Evolutionary conservation across 2,329 filamentous ascomycete species (phyloP).

Genomic region (Fusarium sp.): DNA sequence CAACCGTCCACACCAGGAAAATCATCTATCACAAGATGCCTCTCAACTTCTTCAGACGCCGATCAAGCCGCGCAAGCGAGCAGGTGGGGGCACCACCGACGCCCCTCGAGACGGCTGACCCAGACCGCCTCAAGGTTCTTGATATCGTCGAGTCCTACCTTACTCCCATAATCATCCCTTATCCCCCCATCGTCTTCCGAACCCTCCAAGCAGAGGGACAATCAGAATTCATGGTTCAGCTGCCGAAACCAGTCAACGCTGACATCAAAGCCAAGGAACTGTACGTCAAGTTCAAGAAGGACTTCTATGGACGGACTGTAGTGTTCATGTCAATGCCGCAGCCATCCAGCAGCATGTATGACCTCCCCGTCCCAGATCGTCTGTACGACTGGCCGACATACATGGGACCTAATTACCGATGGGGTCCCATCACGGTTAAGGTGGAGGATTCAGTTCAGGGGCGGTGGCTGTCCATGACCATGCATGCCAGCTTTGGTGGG

Average conservation of each 20-base stretch:
- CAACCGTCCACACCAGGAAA: background rate
- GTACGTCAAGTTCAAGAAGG: background rate
- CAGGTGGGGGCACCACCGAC: background rate
- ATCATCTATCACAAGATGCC: background rate
- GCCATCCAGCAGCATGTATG: background rate
- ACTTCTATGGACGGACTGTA: background rate
- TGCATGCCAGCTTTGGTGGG: background rate
- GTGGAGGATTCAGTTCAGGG: slow-evolving; percentile 11
- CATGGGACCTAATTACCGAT: background rate
- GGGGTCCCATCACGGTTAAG: background rate
- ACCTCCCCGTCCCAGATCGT: background rate
- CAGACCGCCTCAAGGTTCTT: background rate
- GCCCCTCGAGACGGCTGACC: background rate
- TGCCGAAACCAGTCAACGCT: background rate
- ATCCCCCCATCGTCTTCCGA: background rate
- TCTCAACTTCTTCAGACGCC: background rate
- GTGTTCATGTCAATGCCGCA: background rate
- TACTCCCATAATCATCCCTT: background rate
- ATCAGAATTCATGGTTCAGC: background rate
- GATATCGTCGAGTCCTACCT: background rate
- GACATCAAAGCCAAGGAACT: background rate
- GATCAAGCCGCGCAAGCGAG: background rate
- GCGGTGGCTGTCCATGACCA: background rate
- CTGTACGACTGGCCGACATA: background rate
- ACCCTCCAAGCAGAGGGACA: background rate